Conservation (phyloP, 2,329 filamentous ascomycete genomes). For the Chrysosporium keratinophilum region DNA sequence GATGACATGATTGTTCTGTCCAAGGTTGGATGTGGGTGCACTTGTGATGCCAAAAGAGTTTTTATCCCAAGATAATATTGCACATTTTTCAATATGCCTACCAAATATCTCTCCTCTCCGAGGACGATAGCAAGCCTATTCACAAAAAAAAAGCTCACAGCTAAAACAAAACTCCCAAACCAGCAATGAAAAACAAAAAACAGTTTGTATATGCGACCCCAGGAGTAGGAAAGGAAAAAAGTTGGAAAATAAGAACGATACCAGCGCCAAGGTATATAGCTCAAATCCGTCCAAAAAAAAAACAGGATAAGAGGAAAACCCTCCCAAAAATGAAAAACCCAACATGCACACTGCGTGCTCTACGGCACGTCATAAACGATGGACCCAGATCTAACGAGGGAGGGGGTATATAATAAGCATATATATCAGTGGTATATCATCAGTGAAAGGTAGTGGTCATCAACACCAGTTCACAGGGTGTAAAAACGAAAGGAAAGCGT, state of each 20-base stretch:
- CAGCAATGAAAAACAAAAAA: too few relatives aligned
- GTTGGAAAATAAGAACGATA: not conserved
- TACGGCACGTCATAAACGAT: conserved; percentile 7
- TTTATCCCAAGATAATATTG: not conserved
- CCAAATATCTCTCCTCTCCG: not conserved
- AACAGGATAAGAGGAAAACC: not conserved
- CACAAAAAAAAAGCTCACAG: not conserved
- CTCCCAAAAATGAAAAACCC: not conserved
- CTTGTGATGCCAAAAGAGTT: not conserved
- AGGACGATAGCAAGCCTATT: conserved; percentile 2
- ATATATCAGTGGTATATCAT: conserved; percentile 5
- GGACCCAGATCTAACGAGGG: conserved; percentile 16
- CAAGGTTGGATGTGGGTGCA: not conserved
- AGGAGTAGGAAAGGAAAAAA: too few relatives aligned
- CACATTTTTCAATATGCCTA: conserved; percentile 8
- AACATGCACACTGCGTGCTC: conserved; percentile 1
- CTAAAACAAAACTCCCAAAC: not conserved
- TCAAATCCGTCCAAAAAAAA: not conserved
- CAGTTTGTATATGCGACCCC: not conserved
- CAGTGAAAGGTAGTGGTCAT: conserved; percentile 6
- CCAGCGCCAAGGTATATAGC: not conserved
- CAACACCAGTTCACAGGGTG: conserved; percentile 6
- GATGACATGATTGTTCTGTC: too few relatives aligned
- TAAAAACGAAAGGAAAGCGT: conserved; percentile 7
- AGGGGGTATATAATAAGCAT: conserved; percentile 8